Evolutionary conservation across 345 rosid species (phyloP).

Genomic region (Gossypium longicalyx): DNA sequence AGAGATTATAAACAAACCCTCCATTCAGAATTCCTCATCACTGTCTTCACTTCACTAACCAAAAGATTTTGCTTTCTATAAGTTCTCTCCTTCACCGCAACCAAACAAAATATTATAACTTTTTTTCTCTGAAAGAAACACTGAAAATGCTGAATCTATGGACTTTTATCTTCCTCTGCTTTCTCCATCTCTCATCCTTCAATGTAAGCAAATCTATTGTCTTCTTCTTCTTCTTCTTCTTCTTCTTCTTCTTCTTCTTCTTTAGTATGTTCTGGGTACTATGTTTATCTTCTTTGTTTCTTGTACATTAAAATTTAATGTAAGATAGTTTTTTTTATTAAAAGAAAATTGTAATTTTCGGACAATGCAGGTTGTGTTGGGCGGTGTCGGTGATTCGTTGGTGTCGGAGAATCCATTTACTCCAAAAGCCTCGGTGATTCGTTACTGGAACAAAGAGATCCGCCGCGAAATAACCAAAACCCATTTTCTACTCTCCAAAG

Average conservation of each 20-base stretch:
- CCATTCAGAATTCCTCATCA: not conserved
- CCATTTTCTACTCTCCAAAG: slow-evolving; percentile 64
- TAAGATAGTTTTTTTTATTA: not conserved
- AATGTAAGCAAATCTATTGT: slow-evolving; percentile 27
- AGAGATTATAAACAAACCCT: not conserved
- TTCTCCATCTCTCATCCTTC: slow-evolving; percentile 25
- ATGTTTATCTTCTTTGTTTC: not conserved
- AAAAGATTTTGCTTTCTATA: not conserved
- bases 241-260: not conserved
- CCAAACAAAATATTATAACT: not conserved
- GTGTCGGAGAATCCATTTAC: slow-evolving; percentile 59
- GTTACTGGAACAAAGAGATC: slow-evolving; percentile 92
- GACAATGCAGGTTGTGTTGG: slow-evolving; percentile 41
- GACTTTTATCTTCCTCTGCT: slow-evolving; percentile 22
- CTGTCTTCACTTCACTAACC: not conserved
- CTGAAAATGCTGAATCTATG: slow-evolving; percentile 19
- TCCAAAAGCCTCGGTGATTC: slow-evolving; percentile 66
- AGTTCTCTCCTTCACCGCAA: slow-evolving; percentile 7
- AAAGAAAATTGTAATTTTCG: not conserved
- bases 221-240: not conserved
- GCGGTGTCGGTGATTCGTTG: slow-evolving; percentile 30
- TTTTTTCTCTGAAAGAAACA: slow-evolving; percentile 16
- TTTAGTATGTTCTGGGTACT: not conserved
- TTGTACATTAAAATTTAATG: not conserved
- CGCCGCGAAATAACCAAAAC: slow-evolving; percentile 39